Conservation (phyloP, 805 yeast species). For the Kodamaea jinghongensis region DNA sequence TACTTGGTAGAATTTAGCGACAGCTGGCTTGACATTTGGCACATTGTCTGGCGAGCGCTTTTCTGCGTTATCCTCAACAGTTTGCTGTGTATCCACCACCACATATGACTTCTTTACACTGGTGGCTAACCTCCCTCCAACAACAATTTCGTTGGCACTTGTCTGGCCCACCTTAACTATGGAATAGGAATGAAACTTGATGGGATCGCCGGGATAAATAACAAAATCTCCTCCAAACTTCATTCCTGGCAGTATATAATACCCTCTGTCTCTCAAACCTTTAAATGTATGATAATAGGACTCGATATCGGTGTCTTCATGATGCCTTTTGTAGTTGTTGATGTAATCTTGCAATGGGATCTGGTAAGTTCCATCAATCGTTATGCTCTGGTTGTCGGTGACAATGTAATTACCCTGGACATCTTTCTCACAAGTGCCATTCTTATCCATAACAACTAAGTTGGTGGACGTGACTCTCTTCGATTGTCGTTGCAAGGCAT, state of each 20-base stretch:
- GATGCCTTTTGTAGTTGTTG: conserved; percentile 1
- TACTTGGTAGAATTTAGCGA: conserved; percentile 42
- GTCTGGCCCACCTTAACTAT: conserved; percentile 61
- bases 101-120: conserved; percentile 87
- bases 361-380: background rate
- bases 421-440: background rate
- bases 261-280: conserved; percentile 44
- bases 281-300: conserved; percentile 27
- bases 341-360: conserved; percentile 5
- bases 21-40: conserved; percentile 7
- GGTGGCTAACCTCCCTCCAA: conserved; percentile 90
- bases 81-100: conserved; percentile 36
- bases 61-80: conserved; percentile 15
- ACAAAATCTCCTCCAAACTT: conserved; percentile 88
- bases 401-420: conserved; percentile 7
- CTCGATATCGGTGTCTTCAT: conserved; percentile 1
- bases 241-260: conserved; percentile 74
- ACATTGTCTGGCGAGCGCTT: no score
- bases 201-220: conserved; percentile 94
- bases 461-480: background rate
- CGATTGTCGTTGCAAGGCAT: conserved; percentile 17
- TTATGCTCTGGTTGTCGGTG: conserved; percentile 3
- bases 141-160: conserved; percentile 57
- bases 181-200: conserved; percentile 84
- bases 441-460: background rate